phyloP scores from a whole-genome alignment of 768 basidiomycete species.

The Lentinula sp. region DNA sequence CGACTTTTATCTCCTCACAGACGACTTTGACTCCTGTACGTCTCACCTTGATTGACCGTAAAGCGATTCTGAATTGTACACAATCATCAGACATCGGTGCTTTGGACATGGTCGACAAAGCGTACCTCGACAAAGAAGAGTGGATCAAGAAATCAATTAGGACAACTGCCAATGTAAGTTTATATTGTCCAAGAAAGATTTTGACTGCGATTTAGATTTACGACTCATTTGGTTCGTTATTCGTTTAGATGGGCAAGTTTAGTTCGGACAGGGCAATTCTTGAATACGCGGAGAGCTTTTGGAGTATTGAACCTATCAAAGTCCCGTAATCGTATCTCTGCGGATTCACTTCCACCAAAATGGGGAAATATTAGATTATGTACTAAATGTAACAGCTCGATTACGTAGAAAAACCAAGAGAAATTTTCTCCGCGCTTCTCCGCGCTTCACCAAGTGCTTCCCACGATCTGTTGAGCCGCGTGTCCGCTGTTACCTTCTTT shows the following conservation, averaged over 20 bases:
- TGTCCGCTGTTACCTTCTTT: neutral
- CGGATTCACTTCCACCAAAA: neutral
- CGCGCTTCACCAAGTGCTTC: neutral
- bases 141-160: constrained; percentile 92
- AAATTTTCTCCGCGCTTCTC: no score
- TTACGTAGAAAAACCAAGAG: no score
- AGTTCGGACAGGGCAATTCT: constrained; percentile 91
- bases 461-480: neutral
- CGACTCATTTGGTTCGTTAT: neutral
- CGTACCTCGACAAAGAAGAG: constrained; percentile 74
- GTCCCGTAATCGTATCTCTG: constrained; percentile 8
- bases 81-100: constrained; percentile 67
- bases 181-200: neutral
- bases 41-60: constrained; percentile 4
- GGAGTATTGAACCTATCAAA: constrained; percentile 60
- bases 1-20: constrained; percentile 78
- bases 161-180: constrained; percentile 66
- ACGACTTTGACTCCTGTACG: constrained; percentile 93
- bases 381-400: no score
- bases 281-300: constrained; percentile 87
- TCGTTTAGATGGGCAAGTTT: constrained; percentile 85
- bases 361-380: neutral
- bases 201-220: no score
- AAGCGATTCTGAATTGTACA: neutral
- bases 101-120: constrained; percentile 81